Evolutionary conservation across 1,284 basidiomycete species (phyloP).

Genomic region (Psilocybe mexicana): DNA sequence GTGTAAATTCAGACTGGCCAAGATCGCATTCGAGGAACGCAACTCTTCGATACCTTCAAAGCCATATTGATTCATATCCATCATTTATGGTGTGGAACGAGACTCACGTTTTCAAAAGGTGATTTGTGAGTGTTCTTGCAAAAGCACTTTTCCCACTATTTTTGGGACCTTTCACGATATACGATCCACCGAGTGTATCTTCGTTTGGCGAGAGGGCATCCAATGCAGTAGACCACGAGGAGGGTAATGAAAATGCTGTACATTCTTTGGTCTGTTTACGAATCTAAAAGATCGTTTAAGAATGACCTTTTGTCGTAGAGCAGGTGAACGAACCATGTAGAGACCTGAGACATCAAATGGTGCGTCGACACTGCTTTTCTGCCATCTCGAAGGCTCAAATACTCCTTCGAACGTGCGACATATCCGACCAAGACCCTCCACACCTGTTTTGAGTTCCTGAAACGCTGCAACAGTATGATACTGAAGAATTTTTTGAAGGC

Average conservation of each 20-base stretch:
- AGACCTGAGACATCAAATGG: conserved; percentile 51
- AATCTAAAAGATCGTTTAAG: conserved; percentile 34
- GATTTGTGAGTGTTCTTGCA: conserved; percentile 74
- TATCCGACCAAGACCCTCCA: conserved; percentile 65
- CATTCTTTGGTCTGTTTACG: conserved; percentile 42
- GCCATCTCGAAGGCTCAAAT: conserved; percentile 49
- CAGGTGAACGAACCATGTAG: conserved; percentile 48
- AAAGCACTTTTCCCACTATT: conserved; percentile 91
- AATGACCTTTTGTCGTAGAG: neutral
- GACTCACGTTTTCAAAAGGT: conserved; percentile 56
- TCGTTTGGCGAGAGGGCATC: conserved; percentile 11
- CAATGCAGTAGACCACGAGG: conserved; percentile 62
- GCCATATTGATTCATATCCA: conserved; percentile 23
- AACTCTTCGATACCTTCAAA: conserved; percentile 61
- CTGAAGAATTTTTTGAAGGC: conserved; percentile 24
- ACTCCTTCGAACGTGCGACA: conserved; percentile 61
- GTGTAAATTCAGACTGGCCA: conserved; percentile 93
- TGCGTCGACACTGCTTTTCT: conserved; percentile 23
- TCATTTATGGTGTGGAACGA: neutral
- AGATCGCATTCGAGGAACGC: conserved; percentile 92
- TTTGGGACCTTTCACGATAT: conserved; percentile 82
- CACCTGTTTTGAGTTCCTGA: conserved; percentile 51
- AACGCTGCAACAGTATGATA: conserved; percentile 50
- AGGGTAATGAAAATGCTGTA: conserved; percentile 49
- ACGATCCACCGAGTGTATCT: conserved; percentile 31